Evolutionary conservation across 2,329 filamentous ascomycete genomes (phyloP).

Genomic region (Scleromitrula shiraiana): DNA sequence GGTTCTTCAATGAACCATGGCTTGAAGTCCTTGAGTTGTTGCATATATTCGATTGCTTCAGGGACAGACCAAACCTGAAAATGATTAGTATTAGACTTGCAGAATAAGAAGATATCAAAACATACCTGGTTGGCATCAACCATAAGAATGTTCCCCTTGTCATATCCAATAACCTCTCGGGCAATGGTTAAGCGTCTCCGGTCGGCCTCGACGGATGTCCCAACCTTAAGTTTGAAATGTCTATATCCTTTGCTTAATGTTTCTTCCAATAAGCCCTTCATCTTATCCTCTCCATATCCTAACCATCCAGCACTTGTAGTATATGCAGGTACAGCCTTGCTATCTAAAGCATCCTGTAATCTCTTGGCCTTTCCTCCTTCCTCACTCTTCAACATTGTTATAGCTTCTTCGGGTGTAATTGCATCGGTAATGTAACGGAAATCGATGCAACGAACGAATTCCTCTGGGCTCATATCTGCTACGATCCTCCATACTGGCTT

Average conservation of each 20-base stretch:
- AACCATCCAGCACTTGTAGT: conserved; percentile 88
- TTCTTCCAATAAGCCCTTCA: conserved; percentile 65
- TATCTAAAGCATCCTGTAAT: conserved; percentile 64
- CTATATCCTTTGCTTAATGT: conserved; percentile 69
- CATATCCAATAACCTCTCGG: conserved; percentile 72
- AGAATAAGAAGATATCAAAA: not conserved
- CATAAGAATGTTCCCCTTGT: conserved; percentile 69
- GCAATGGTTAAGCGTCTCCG: conserved; percentile 63
- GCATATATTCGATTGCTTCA: conserved; percentile 83
- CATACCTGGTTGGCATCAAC: conserved; percentile 79
- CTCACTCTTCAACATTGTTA: conserved; percentile 58
- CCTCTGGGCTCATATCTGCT: conserved; percentile 80
- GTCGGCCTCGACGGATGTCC: conserved; percentile 64
- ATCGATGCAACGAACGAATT: conserved; percentile 82
- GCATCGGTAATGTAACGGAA: conserved; percentile 93
- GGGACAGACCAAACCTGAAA: conserved; percentile 71
- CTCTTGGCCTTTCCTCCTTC: conserved; percentile 63
- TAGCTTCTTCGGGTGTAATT: conserved; percentile 77
- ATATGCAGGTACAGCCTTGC: conserved; percentile 77
- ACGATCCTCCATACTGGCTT: conserved; percentile 91
- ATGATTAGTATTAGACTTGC: not conserved
- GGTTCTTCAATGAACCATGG: conserved; percentile 95
- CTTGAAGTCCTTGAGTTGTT: conserved; percentile 71
- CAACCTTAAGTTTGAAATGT: conserved; percentile 91
- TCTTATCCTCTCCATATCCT: conserved; percentile 83